Conservation (phyloP, 306 rosid genomes). For the Lablab purpureus region DNA sequence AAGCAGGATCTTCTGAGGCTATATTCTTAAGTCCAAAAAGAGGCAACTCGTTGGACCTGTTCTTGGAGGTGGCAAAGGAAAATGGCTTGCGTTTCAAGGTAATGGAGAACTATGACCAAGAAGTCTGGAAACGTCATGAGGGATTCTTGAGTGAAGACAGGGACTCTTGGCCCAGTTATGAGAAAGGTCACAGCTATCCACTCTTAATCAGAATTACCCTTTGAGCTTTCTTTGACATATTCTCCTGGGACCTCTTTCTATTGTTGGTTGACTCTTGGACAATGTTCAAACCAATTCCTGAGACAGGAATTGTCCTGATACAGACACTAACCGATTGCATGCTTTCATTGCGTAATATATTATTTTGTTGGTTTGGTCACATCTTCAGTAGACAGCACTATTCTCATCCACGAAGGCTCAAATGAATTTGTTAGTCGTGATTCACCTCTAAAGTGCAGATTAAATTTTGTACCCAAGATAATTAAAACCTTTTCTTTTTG, state of each 20-base stretch:
- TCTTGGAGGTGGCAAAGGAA: constrained; percentile 67
- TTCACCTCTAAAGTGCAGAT: constrained; percentile 40
- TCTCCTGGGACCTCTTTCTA: constrained; percentile 26
- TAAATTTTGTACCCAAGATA: constrained; percentile 17
- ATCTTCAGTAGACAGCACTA: constrained; percentile 37
- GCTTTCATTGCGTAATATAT: constrained; percentile 31
- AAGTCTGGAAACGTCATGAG: constrained; percentile 73
- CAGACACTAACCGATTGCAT: constrained; percentile 38
- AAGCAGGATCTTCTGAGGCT: constrained; percentile 64
- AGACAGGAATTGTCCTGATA: constrained; percentile 45
- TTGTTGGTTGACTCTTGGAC: constrained; percentile 42
- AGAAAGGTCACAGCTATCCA: constrained; percentile 81
- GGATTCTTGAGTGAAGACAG: constrained; percentile 59
- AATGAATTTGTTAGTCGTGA: constrained; percentile 36
- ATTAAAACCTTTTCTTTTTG: constrained; percentile 5
- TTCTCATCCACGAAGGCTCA: constrained; percentile 17
- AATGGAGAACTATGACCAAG: constrained; percentile 68
- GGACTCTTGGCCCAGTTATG: constrained; percentile 74
- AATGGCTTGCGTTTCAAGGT: constrained; percentile 64
- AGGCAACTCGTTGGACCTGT: constrained; percentile 75
- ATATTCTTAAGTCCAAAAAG: constrained; percentile 81
- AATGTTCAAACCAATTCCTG: constrained; percentile 36
- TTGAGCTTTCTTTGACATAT: constrained; percentile 52
- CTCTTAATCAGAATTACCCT: constrained; percentile 69
- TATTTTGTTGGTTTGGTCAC: constrained; percentile 54